A percentile compares a stretch with the other conserved stretches of the same genome.
Evolutionary conservation across 805 yeast species (phyloP).

Genomic region (Pichia nanzhaoensis): DNA sequence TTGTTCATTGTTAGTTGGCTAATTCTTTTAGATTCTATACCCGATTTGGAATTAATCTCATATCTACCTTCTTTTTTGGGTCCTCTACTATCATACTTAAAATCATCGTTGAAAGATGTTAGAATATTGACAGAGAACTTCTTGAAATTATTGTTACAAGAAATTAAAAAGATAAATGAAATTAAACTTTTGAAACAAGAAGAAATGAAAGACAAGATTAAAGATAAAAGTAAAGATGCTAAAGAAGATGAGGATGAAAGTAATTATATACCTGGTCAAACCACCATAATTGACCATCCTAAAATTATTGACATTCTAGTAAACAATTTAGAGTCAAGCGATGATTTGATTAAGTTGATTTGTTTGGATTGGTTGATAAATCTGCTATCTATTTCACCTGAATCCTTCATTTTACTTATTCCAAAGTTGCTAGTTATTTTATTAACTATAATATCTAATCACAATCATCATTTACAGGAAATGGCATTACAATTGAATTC

Average conservation of each 20-base stretch:
- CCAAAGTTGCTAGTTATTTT: conserved; percentile 70
- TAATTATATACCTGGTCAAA: conserved; percentile 68
- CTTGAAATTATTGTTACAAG: conserved; percentile 67
- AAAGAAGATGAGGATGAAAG: conserved; percentile 36
- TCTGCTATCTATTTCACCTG: conserved; percentile 66
- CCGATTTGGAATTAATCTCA: conserved; percentile 80
- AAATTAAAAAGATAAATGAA: conserved; percentile 69
- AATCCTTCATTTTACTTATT: conserved; percentile 63
- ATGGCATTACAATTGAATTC: conserved; percentile 52
- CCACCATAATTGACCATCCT: conserved; percentile 71
- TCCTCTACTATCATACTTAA: conserved; percentile 71
- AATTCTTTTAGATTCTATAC: conserved; percentile 84
- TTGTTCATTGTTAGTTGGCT: conserved; percentile 93
- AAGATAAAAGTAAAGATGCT: background rate
- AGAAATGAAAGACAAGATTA: conserved; percentile 13
- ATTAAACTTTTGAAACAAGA: conserved; percentile 45
- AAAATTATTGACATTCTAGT: conserved; percentile 75
- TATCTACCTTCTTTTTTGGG: conserved; percentile 86
- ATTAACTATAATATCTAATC: conserved; percentile 54
- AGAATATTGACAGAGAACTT: conserved; percentile 78
- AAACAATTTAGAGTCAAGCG: conserved; percentile 70
- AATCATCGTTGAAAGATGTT: conserved; percentile 81
- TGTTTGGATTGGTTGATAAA: conserved; percentile 79
- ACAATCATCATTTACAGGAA: conserved; percentile 42
- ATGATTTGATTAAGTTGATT: conserved; percentile 68